Evolutionary conservation across 2,329 filamentous ascomycete genomes (phyloP), one percentile per base, ranked within the genome.

Genomic region (Pyrenochaeta sp.): DNA sequence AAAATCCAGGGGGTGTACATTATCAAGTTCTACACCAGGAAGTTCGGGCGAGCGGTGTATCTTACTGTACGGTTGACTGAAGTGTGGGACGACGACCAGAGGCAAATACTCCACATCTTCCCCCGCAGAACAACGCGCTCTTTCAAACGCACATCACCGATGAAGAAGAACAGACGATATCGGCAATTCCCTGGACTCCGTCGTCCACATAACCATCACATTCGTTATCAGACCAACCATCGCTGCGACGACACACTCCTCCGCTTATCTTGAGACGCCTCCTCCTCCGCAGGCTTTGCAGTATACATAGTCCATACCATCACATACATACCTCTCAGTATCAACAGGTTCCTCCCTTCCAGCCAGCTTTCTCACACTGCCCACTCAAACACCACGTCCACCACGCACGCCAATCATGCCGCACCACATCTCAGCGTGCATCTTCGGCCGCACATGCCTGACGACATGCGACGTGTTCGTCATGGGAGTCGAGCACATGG

Each of bases 391-490:
- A 14, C 18, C 36, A 15, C n/a, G n/a, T 2, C 17, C 35, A 40
- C 9, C n/a, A n/a, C n/a, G n/a, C 6, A 13, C 14, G 10, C 9
- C n/a, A 29, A 21, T 6, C 6, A 69, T 69, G 63, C 61, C 60
- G 14, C 63, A 67, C 38, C 49, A 53, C 19, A 61, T 63, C 6
- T 57, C 57, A 14, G 59, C 53, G 23, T 51, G 55, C 38, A 58
- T 56, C 13, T 67, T 68, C 19, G 56, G 58, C 14, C 65, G 65
- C 35, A 68, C 63, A n/a, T 59, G 60, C 29, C 47, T 68, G 8
- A 63, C 59, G 3, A 68, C 65, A 6, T 68, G 65, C 47, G 65
- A 68, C 48, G 60, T 67, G 27, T 68, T 68, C 43, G 32, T 69
- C 35, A 55, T 67, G 26, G 65, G 63, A 19, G 53, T 67, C 23